phyloP scores from a whole-genome alignment of 2,329 filamentous ascomycete genomes.

The Aspergillus caelatus region DNA sequence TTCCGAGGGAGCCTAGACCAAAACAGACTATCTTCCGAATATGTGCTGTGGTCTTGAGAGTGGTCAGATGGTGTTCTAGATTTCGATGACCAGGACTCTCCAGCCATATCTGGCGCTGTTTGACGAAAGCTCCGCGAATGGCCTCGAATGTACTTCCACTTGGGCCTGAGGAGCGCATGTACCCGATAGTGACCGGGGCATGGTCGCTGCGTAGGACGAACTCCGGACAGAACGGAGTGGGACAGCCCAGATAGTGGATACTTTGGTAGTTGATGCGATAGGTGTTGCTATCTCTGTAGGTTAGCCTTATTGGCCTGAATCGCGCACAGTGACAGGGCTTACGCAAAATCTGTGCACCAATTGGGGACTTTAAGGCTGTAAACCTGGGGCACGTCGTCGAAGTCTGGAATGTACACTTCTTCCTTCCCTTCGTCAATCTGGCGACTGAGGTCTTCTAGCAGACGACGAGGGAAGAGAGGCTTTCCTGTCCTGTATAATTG shows the following conservation, averaged over 20 bases:
- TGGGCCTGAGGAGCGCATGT: slow-evolving; percentile 10
- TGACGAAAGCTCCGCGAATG: slow-evolving; percentile 14
- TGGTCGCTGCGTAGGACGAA: slow-evolving; percentile 13
- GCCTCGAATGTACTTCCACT: slow-evolving; percentile 6
- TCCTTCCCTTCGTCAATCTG: slow-evolving; percentile 21
- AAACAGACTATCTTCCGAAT: slow-evolving; percentile 31
- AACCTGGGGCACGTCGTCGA: slow-evolving; percentile 17
- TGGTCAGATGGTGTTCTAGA: slow-evolving; percentile 17
- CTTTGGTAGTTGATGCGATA: slow-evolving; percentile 25
- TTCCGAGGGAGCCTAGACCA: slow-evolving; percentile 23
- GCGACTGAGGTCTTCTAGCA: slow-evolving; percentile 21
- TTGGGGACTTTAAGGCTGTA: slow-evolving; percentile 22
- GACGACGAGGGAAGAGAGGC: slow-evolving; percentile 24
- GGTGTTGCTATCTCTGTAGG: slow-evolving; percentile 14
- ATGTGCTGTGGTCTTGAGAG: not conserved
- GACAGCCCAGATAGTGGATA: slow-evolving; percentile 21
- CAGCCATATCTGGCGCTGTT: slow-evolving; percentile 21
- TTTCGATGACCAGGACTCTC: slow-evolving; percentile 21
- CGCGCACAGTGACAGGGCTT: not conserved
- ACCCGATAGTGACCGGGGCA: slow-evolving; percentile 21
- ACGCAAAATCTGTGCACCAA: slow-evolving; percentile 22
- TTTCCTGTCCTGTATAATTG: slow-evolving; percentile 23
- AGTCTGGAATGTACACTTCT: slow-evolving; percentile 19
- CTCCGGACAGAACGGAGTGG: slow-evolving; percentile 18
- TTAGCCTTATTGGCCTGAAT: not conserved